Base-by-base conservation (phyloP, 345 rosid genomes). In the Aquilaria malaccensis region DNA sequence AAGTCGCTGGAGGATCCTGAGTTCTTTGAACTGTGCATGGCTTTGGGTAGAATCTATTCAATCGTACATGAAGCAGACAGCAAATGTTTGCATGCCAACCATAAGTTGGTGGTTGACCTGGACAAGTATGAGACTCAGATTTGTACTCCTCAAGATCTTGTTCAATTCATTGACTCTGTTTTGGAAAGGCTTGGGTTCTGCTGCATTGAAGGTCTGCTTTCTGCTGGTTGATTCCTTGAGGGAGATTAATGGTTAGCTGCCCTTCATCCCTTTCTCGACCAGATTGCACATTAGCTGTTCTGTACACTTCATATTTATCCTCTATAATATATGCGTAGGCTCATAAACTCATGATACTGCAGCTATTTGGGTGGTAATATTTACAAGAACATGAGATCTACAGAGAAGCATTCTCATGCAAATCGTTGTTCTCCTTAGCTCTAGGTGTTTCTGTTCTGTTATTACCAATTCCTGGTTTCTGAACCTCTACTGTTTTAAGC, bases 131-230 rank as follows among this genome's bases (percentile, higher is more conserved):
- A 68, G 52, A 69, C 71, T 52, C 76, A 64, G 22, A 70, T 85
- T 56, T 55, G 76, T 52, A 74, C 73, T 60, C 77, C 86, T 31
- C 71, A 77, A 30, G 91, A 85, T 67, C 81, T 92, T 60, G 72
- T 86, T 70, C 73, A 78, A 30, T 68, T 77, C 62, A 75, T 82
- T 54, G 84, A 86, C 67, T 33, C 52, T 70, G 59, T 63, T 50
- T 7, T 59, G 10, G 51, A 67, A 50, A 65, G 74, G 67, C 71
- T 71, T 9, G 49, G 74, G 52, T 62, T 55, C 31, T 15, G 22
- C 30, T 59, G 60, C 51, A 2, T 12, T 52, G 67, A 72, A 33
- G 59, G 70, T 61, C 61, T 66, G 53, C 58, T 53, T 45, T 31
- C 72, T 52, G 22, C 22, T 22, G 22, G 22, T 22, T 22, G 22